These are phyloP conservation scores for Hordeum pubiflorum DNA, from an alignment of 202 grass and related monocot species.

Conservation along the genomic window DNA sequence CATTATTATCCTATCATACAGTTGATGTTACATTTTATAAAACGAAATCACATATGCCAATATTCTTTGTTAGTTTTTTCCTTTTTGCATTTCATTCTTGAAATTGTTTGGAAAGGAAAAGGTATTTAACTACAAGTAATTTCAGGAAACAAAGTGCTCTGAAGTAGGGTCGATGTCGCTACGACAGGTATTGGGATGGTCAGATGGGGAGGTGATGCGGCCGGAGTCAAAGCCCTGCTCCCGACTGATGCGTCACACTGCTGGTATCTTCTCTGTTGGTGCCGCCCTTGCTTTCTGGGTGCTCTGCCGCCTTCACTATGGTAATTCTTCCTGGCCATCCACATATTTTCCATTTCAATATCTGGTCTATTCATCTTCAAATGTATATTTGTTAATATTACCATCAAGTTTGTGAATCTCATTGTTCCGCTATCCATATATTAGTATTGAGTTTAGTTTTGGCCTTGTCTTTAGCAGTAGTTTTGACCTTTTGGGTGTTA, in stretches of 20 bases:
- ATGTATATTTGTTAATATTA: not conserved
- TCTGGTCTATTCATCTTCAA: not conserved
- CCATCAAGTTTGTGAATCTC: not conserved
- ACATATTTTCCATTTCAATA: not conserved
- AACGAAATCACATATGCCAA: not conserved
- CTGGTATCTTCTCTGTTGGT: conserved; percentile 70
- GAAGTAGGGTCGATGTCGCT: conserved; percentile 36
- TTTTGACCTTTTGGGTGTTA: not conserved
- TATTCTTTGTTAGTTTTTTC: not conserved
- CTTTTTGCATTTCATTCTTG: not conserved
- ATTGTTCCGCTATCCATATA: not conserved
- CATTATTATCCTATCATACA: not conserved
- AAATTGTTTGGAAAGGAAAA: not conserved
- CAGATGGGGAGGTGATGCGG: conserved; percentile 78
- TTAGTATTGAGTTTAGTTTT: not conserved
- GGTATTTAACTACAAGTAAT: not conserved
- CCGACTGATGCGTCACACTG: conserved; percentile 61
- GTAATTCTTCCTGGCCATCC: conserved; percentile 17
- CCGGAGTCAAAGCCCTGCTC: conserved; percentile 72
- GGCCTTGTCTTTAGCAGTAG: too few species aligned
- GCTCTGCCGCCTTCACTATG: conserved; percentile 79
- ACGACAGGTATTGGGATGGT: conserved; percentile 55
- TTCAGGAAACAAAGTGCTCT: not conserved
- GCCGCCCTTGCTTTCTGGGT: conserved; percentile 61
- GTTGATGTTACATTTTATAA: not conserved